phyloP scores from a whole-genome alignment of 2,329 filamentous ascomycete genomes.

The Dactylellina drechsleri region DNA sequence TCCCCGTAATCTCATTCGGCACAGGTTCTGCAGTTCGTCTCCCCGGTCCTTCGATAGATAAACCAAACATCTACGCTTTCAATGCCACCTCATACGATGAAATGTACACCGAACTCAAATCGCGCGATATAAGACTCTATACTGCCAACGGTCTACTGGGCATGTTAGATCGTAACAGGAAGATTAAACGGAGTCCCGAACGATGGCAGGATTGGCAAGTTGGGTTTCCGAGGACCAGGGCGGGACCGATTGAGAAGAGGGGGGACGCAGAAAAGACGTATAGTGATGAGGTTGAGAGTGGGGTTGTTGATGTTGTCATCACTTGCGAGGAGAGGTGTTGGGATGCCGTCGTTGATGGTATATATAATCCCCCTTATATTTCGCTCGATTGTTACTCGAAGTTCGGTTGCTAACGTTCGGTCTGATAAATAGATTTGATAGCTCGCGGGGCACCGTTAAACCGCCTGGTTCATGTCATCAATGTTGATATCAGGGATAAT shows the following conservation, averaged over 20 bases:
- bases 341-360: slow-evolving; percentile 87
- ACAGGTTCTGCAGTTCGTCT: slow-evolving; percentile 94
- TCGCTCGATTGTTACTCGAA: not conserved
- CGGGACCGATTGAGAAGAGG: slow-evolving; percentile 64
- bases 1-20: slow-evolving; percentile 97
- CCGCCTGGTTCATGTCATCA: slow-evolving; percentile 94
- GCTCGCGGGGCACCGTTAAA: slow-evolving; percentile 87
- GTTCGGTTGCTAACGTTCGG: not conserved
- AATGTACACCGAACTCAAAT: slow-evolving; percentile 89
- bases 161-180: slow-evolving; percentile 92
- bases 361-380: not conserved
- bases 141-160: slow-evolving; percentile 90
- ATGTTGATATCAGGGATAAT: slow-evolving; percentile 98
- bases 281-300: slow-evolving; percentile 79
- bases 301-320: slow-evolving; percentile 91
- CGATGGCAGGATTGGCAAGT: slow-evolving; percentile 98
- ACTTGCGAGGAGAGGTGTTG: slow-evolving; percentile 98
- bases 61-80: slow-evolving; percentile 98
- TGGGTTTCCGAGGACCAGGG: slow-evolving; percentile 82
- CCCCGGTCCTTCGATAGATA: slow-evolving; percentile 86
- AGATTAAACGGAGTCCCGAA: slow-evolving; percentile 94
- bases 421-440: slow-evolving; percentile 72
- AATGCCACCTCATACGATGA: slow-evolving; percentile 94
- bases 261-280: slow-evolving; percentile 49
- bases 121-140: slow-evolving; percentile 88